phyloP scores from a whole-genome alignment of 2,329 filamentous ascomycete species.

The Helotiales sp. region DNA sequence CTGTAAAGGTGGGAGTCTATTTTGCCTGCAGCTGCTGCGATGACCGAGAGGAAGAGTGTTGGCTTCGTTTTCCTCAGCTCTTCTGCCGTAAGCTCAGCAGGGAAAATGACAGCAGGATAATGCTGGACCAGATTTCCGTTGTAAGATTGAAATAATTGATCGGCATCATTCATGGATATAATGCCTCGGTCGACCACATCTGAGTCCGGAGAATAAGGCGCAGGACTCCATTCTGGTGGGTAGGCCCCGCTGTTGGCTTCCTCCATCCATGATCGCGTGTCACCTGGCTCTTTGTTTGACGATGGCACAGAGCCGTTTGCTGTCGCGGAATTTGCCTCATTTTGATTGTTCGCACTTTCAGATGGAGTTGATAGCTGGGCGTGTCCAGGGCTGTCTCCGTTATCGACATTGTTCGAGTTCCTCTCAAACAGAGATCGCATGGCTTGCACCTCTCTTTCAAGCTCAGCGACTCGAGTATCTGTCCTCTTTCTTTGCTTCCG shows the following conservation, averaged over 20 bases:
- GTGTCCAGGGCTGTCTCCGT: not conserved
- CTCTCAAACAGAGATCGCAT: slow-evolving; percentile 38
- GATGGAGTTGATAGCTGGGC: not conserved
- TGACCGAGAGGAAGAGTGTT: slow-evolving; percentile 66
- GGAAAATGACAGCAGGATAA: slow-evolving; percentile 60
- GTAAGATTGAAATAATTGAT: slow-evolving; percentile 55
- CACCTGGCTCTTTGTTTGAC: not conserved
- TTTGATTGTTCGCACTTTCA: not conserved
- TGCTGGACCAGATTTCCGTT: slow-evolving; percentile 56
- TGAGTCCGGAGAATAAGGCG: slow-evolving; percentile 12
- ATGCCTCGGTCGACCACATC: slow-evolving; percentile 57
- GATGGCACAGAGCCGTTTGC: not conserved
- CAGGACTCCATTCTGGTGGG: slow-evolving; percentile 6
- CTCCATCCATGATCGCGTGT: not conserved
- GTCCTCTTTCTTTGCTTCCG: slow-evolving; percentile 41
- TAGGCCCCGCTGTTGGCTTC: not conserved
- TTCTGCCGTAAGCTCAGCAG: slow-evolving; percentile 47
- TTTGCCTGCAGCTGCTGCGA: slow-evolving; percentile 61
- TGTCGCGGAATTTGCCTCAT: not conserved
- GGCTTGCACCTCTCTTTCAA: slow-evolving; percentile 40
- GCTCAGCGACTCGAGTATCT: slow-evolving; percentile 42
- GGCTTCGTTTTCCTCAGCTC: slow-evolving; percentile 59
- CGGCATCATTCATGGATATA: slow-evolving; percentile 53
- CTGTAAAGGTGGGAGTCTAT: slow-evolving; percentile 41
- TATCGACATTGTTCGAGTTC: slow-evolving; percentile 6